Evolutionary conservation across 805 yeast species (phyloP).

Genomic region (Myxozyma mucilagina): DNA sequence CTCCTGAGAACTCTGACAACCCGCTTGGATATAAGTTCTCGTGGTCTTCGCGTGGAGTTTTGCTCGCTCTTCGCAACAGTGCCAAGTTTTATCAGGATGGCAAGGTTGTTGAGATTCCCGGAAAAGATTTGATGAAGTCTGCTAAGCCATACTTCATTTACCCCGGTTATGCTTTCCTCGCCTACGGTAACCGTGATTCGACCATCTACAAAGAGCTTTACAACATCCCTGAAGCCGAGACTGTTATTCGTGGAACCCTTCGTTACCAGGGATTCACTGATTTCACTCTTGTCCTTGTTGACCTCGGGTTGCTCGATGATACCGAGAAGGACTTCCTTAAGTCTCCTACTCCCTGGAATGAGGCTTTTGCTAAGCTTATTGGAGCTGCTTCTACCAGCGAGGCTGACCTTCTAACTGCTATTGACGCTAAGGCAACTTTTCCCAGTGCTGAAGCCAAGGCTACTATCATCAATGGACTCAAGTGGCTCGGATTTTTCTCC

Average conservation of each 20-base stretch:
- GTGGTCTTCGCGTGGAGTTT: conserved; percentile 98
- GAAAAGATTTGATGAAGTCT: conserved; percentile 91
- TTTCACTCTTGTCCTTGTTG: conserved; percentile 92
- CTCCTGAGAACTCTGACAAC: conserved; percentile 96
- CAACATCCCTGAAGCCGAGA: conserved; percentile 94
- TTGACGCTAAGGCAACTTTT: conserved; percentile 76
- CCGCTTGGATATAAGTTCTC: conserved; percentile 99
- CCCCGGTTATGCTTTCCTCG: conserved; percentile 93
- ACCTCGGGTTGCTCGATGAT: conserved; percentile 87
- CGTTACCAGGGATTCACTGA: conserved; percentile 99
- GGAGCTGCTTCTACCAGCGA: conserved; percentile 71
- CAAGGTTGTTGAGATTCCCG: conserved; percentile 70
- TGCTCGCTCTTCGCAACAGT: conserved; percentile 89
- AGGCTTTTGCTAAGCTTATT: conserved; percentile 73
- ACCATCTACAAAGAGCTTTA: conserved; percentile 90
- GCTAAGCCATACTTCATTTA: conserved; percentile 94
- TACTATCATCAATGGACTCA: conserved; percentile 83
- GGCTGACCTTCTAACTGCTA: conserved; percentile 71
- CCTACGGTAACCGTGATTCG: conserved; percentile 98
- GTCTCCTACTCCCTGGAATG: conserved; percentile 74
- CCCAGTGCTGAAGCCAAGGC: conserved; percentile 78
- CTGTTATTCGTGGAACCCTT: conserved; percentile 94
- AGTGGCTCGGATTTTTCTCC: conserved; percentile 92
- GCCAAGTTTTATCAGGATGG: conserved; percentile 91
- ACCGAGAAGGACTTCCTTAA: conserved; percentile 61